A percentile compares a stretch with the other conserved stretches of the same genome.
Evolutionary conservation across 495 filamentous ascomycete genomes (phyloP).

Genomic region (Rusavskia elegans): DNA sequence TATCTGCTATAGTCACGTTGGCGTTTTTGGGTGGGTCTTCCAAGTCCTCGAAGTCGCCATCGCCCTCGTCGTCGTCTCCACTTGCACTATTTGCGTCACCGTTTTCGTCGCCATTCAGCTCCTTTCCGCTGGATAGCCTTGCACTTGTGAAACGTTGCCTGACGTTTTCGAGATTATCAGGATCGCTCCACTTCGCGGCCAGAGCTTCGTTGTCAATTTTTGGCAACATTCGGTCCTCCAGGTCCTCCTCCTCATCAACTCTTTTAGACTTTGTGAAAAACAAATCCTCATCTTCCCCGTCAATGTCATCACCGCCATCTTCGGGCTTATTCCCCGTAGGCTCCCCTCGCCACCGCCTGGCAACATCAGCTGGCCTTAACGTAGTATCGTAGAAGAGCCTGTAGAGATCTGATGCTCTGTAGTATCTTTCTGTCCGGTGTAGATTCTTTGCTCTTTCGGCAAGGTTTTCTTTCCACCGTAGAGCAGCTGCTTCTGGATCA

Average conservation of each 20-base stretch:
- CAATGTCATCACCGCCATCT: slow-evolving; percentile 25
- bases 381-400: slow-evolving; percentile 78
- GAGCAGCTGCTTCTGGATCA: slow-evolving; percentile 44
- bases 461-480: slow-evolving; percentile 79
- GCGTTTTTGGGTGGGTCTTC: slow-evolving; percentile 45
- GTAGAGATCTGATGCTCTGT: slow-evolving; percentile 63
- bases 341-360: slow-evolving; percentile 65
- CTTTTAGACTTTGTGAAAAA: slow-evolving; percentile 55
- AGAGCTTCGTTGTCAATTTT: slow-evolving; percentile 65
- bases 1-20: slow-evolving; percentile 21
- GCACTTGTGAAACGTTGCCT: slow-evolving; percentile 57
- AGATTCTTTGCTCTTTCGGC: slow-evolving; percentile 54
- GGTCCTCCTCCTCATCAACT: slow-evolving; percentile 40
- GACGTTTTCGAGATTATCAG: slow-evolving; percentile 60
- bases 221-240: slow-evolving; percentile 65
- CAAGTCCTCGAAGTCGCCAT: slow-evolving; percentile 80
- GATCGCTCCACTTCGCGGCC: slow-evolving; percentile 69
- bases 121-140: slow-evolving; percentile 30
- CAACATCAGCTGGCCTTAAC: slow-evolving; percentile 56
- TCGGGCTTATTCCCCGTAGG: slow-evolving; percentile 26
- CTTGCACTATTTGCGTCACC: slow-evolving; percentile 25
- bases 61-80: slow-evolving; percentile 54
- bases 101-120: slow-evolving; percentile 27
- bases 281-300: slow-evolving; percentile 64
- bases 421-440: slow-evolving; percentile 50